Evolutionary conservation across 1,284 basidiomycete genomes (phyloP).

Genomic region (Rhodotorula sp.): DNA sequence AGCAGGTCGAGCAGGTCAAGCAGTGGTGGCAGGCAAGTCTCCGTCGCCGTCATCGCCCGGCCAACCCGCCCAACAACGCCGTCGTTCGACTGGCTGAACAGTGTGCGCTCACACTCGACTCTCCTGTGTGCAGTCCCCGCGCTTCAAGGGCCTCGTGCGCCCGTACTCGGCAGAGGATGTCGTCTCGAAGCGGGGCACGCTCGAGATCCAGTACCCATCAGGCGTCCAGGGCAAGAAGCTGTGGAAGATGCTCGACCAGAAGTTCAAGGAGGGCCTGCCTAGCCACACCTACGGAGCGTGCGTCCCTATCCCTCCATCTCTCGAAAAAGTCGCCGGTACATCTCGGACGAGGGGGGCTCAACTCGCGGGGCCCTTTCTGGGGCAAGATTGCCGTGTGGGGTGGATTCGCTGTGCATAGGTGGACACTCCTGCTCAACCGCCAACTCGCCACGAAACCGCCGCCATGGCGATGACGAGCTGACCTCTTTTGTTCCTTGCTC

Average conservation of each 20-base stretch:
- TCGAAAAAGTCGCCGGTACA: too few relatives aligned
- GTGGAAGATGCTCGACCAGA: constrained; percentile 66
- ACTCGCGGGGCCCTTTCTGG: too few relatives aligned
- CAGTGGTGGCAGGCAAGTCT: constrained; percentile 82
- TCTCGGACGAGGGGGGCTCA: too few relatives aligned
- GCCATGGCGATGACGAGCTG: not conserved
- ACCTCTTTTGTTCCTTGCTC: not conserved
- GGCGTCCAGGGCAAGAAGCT: constrained; percentile 84
- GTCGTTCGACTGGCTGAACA: not conserved
- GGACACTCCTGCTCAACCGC: too few relatives aligned
- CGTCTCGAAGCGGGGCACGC: constrained; percentile 87
- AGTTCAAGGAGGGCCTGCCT: constrained; percentile 68
- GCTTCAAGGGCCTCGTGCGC: constrained; percentile 77
- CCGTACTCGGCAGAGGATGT: constrained; percentile 92
- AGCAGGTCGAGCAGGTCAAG: constrained; percentile 80
- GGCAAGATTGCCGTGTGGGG: too few relatives aligned
- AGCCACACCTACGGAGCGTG: constrained; percentile 97
- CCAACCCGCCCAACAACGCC: constrained; percentile 5
- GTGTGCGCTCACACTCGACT: too few relatives aligned
- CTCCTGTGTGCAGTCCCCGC: constrained; percentile 50
- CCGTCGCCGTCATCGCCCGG: not conserved
- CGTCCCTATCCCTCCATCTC: constrained; percentile 52
- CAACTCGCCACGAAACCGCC: too few relatives aligned
- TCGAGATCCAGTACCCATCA: constrained; percentile 83
- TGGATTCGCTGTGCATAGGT: too few relatives aligned